Evolutionary conservation across 805 yeast species (phyloP), one percentile per base, ranked within the genome.

Genomic region (Danielia reshetovae): DNA sequence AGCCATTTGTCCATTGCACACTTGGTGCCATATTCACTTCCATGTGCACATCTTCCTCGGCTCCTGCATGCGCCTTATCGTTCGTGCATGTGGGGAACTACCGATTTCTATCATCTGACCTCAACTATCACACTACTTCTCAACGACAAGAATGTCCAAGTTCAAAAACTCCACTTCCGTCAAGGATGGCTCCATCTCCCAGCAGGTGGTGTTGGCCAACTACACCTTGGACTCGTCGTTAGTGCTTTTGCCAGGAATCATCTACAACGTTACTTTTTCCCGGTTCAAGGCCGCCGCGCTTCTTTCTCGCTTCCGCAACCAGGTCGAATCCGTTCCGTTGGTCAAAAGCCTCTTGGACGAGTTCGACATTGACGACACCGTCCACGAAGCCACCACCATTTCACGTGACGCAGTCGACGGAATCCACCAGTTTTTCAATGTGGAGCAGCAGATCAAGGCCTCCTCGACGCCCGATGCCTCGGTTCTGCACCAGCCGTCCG

Each of bases 211-310:
- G 5, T 54, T 68, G 32, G 72, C 73, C 31, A 58, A 61, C 27
- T 66, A 66, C 48, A 59, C 55, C 30, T 45, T 68, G 15, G 72
- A 68, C 42, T 63, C 71, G 27, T 59, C 63, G 40, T 49, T 66
- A 34, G 75, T 80, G 10, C 65, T 78, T 19, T 48, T 79, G 7
- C 85, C 87, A 1, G 85, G 85, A 0, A 72, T 79, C 26, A 63
- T 77, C 16, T 80, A 79, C 55, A 71, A 75, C 36, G 74, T 79
- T n/a, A 62, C 75, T 2, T 71, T 77, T 34, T 54, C 69, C 12
- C 60, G 69, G 34, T 56, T 61, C 34, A 65, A 68, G 33, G 81
- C 77, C 1, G 64, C 71, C 8, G 60, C 68, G 3, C 52, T 78
- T 13, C 54, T 77, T 27, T 58, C 66, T 15, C 60, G 72, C 18